phyloP scores from a whole-genome alignment of 2,329 filamentous ascomycete species.

The Parafenestella ontariensis region DNA sequence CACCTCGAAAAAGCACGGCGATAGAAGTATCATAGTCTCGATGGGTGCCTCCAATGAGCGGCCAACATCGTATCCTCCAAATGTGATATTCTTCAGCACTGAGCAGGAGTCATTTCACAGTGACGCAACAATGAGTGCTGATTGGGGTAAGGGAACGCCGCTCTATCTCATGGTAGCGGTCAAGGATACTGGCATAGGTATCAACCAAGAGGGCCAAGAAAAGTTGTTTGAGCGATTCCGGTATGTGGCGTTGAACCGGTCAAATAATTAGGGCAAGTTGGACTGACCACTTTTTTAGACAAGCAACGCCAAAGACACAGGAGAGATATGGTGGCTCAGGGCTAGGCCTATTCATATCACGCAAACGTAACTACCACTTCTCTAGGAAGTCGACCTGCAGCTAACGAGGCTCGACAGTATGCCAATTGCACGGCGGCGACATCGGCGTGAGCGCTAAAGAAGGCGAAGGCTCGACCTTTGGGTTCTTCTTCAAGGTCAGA shows the following conservation, averaged over 20 bases:
- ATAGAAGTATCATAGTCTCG: conserved; percentile 50
- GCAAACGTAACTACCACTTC: conserved; percentile 36
- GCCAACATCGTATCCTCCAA: conserved; percentile 52
- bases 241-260: conserved; percentile 22
- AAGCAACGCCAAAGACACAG: conserved; percentile 50
- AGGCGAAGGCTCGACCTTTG: conserved; percentile 47
- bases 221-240: conserved; percentile 54
- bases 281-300: conserved; percentile 23
- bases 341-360: conserved; percentile 48
- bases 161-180: conserved; percentile 56
- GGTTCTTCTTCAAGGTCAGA: conserved; percentile 48
- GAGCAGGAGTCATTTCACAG: conserved; percentile 47
- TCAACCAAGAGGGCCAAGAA: conserved; percentile 48
- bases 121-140: conserved; percentile 50
- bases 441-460: conserved; percentile 46
- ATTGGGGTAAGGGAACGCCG: conserved; percentile 51
- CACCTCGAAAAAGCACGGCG: conserved; percentile 49
- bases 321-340: conserved; percentile 53
- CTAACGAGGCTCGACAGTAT: conserved; percentile 30
- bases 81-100: conserved; percentile 53
- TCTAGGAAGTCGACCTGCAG: not conserved
- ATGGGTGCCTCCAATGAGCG: conserved; percentile 49
- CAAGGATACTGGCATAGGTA: conserved; percentile 54
- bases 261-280: not conserved
- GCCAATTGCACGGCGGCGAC: conserved; percentile 48